Percentiles rank a stretch among this genome's conserved stretches.
Conservation (phyloP, 1,139 yeast species). For the Scheffersomyces titani region DNA sequence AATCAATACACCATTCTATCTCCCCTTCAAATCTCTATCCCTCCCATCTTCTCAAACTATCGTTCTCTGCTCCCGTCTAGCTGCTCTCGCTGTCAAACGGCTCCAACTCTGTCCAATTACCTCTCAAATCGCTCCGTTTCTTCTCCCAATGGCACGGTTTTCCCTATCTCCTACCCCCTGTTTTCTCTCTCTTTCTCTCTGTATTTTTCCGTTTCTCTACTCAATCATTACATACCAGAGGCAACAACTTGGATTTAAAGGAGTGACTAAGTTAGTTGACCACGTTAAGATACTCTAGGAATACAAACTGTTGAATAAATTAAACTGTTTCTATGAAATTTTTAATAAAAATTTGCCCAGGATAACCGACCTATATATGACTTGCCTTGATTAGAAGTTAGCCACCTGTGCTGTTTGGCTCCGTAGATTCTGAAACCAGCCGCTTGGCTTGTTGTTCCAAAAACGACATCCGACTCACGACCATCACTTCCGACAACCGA, state of each 20-base stretch:
- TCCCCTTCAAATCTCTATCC: neutral
- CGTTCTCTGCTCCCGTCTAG: neutral
- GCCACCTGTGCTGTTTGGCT: neutral
- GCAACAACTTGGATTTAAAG: slow-evolving; percentile 68
- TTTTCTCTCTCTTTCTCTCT: neutral
- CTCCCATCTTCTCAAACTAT: neutral
- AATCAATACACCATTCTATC: neutral
- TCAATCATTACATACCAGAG: slow-evolving; percentile 67
- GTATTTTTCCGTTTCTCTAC: neutral
- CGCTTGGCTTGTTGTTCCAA: neutral
- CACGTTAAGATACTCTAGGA: neutral
- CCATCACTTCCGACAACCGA: neutral
- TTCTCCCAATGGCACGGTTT: too few relatives aligned
- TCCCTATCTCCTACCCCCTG: too few relatives aligned
- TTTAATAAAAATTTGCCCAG: neutral
- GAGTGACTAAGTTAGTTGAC: slow-evolving; percentile 1
- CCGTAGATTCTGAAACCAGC: neutral
- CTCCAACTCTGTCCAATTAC: neutral
- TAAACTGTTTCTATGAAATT: neutral
- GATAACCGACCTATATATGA: neutral
- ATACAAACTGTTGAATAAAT: neutral
- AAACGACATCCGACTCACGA: neutral
- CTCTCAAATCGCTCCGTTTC: neutral
- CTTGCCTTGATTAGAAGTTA: neutral
- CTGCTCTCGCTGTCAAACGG: neutral